Percentiles rank a stretch among this genome's conserved stretches.
phyloP scores from a whole-genome alignment of 2,329 filamentous ascomycete species.

The Taxawa tesnikishii region DNA sequence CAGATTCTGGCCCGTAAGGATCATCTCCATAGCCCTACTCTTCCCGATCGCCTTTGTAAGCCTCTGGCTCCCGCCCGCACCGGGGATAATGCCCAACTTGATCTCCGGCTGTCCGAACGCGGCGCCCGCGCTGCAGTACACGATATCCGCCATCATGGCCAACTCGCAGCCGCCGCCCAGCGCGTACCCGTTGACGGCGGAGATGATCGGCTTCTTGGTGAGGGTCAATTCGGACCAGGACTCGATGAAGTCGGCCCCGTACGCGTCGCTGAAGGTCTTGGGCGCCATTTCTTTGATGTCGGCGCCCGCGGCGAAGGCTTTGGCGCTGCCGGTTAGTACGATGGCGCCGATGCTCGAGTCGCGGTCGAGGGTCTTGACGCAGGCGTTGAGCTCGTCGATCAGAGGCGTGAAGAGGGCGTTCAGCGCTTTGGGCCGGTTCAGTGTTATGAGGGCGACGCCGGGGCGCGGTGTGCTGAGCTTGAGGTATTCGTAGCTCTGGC shows the following conservation, averaged over 20 bases:
- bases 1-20: slow-evolving; percentile 76
- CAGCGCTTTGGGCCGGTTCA: slow-evolving; percentile 88
- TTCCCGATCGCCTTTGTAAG: slow-evolving; percentile 59
- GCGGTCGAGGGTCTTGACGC: slow-evolving; percentile 57
- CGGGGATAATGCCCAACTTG: slow-evolving; percentile 85
- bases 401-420: slow-evolving; percentile 89
- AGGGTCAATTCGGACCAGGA: slow-evolving; percentile 77
- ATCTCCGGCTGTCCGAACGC: slow-evolving; percentile 97
- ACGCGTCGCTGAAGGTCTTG: slow-evolving; percentile 77
- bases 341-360: slow-evolving; percentile 62
- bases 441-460: slow-evolving; percentile 28
- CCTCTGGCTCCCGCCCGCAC: slow-evolving; percentile 82
- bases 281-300: slow-evolving; percentile 99
- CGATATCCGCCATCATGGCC: slow-evolving; percentile 91
- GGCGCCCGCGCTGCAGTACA: slow-evolving; percentile 77
- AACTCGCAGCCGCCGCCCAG: slow-evolving; percentile 93
- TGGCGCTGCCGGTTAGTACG: slow-evolving; percentile 76
- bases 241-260: slow-evolving; percentile 86
- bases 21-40: slow-evolving; percentile 80
- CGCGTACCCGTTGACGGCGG: slow-evolving; percentile 87
- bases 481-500: slow-evolving; percentile 8
- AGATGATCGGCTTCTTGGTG: slow-evolving; percentile 88
- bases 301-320: slow-evolving; percentile 88
- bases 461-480: slow-evolving; percentile 25
- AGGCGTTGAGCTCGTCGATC: slow-evolving; percentile 77